Base-by-base conservation (phyloP, 495 filamentous ascomycete genomes). In the Podospora anserina region DNA sequence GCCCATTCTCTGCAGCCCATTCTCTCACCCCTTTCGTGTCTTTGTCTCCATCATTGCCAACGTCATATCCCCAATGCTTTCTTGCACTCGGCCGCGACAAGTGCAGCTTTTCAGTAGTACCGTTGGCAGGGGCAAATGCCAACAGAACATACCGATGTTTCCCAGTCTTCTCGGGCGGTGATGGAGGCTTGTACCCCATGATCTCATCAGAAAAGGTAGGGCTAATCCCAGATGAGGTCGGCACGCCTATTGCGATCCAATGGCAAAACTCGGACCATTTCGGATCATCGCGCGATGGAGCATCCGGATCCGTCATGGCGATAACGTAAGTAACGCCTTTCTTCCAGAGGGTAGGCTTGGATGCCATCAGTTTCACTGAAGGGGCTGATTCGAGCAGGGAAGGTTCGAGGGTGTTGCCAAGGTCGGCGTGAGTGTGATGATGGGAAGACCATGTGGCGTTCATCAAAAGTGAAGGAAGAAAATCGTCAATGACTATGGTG, bases 191-290 rank as follows among this genome's bases (percentile, higher is more conserved):
- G 69, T 89, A 90, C 27, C 79, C 70, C 68, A 90, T 78, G 5
- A 89, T 66, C 44, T 88, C 82, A 11, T 77, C 66, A 13, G 82
- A 20, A 56, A 32, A 32, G 4, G 4, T 7, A 6, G 30, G 30
- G 30, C 30, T 32, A 7, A 7, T 7, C 4, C 4, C 7, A 32
- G 39, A 49, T 49, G 39, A 49, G 13, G 39, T 49, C 39, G 39
- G 15, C 5, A 49, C 39, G 13, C 39, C 39, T 16, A 49, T 16
- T 16, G 81, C 81, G 74, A 92, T 85, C 89, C 89, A 91, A 74
- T 91, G 89, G 75, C 89, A 92, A 76, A 89, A 85, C 75, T 92
- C 87, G n/a, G 82, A 83, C 85, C 85, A 90, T 72, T 88, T 82
- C 18, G 88, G 88, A 70, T 90, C 75, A 23, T 87, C 79, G 32